Percentiles rank a stretch among this genome's conserved stretches.
Conservation (phyloP, 164 flowering plant genomes). For the Aristolochia californica region DNA sequence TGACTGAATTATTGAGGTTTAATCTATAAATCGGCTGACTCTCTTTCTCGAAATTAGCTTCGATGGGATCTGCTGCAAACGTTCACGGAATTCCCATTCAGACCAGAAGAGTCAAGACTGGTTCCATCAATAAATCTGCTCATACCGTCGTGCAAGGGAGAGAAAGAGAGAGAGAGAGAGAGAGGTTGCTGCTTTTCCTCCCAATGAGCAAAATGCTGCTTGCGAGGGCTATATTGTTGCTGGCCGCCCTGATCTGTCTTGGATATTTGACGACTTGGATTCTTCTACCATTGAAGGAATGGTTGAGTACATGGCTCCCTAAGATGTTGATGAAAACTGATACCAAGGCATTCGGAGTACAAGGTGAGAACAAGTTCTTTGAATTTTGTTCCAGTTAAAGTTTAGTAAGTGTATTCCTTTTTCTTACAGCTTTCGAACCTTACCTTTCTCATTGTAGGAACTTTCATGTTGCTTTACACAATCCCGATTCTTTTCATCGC, state of each 20-base stretch:
- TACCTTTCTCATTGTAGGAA: conserved; percentile 17
- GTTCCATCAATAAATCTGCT: no score
- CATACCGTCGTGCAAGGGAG: no score
- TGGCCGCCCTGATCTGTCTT: conserved; percentile 5
- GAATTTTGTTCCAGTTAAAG: no score
- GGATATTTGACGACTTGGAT: conserved; percentile 7
- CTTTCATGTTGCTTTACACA: conserved; percentile 28
- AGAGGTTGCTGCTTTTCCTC: no score
- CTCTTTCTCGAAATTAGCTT: no score
- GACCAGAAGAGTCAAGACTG: no score
- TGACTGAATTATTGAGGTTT: no score
- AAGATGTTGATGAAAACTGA: neutral
- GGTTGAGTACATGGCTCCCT: conserved; percentile 1
- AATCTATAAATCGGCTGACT: no score
- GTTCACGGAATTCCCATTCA: no score
- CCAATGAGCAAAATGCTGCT: no score
- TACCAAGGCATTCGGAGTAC: neutral
- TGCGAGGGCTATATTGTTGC: neutral
- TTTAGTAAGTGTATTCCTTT: neutral
- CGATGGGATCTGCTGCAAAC: no score
- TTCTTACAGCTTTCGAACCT: neutral
- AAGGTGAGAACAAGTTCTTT: conserved; percentile 3
- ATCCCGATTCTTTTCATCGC: conserved; percentile 52
- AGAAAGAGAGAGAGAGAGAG: no score
- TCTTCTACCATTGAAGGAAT: conserved; percentile 1